Evolutionary conservation across 305 asterid species (phyloP), one percentile per base, ranked within the genome.

Genomic region (Fraxinus baroniana): DNA sequence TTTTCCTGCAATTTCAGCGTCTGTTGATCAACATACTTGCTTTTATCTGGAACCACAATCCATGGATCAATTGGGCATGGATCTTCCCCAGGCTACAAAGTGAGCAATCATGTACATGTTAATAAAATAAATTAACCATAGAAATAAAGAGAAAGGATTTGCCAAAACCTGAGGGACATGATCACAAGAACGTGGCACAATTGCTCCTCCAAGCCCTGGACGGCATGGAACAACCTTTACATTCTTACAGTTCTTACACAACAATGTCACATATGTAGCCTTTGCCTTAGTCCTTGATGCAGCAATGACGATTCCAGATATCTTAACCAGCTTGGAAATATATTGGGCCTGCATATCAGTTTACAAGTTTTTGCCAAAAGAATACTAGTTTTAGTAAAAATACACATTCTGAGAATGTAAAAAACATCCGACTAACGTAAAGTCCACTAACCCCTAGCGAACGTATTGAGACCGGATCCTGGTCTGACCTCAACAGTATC

Each of bases 121-220:
- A 57, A 20, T 17, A 81, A 80, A 49, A 55, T 41, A 4, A 52
- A 18, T 9, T 55, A 60, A 55, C 28, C 26, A 60, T 36, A 39
- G 62, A 80, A 55, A 39, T 26, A 57, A 71, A 77, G 15, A 37
- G 18, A 76, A 70, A 57, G 80, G 28, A 26, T 55, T 24, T 39
- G 44, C 46, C 18, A 62, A 73, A 78, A 94, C 98, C 97, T 94
- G 98, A 84, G 98, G 88, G 36, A 86, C 81, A 72, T 93, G 97
- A 86, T 94, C 98, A 86, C 98, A 94, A 79, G 97, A 94, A 55
- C 99, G 95, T 3, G 99, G 98, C 79, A 96, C 93, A 76, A 96
- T 88, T 66, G 99, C 99, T 80, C 99, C 98, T 84, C 99, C 99
- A 81, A 94, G 98, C 83, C 99, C 99, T 0, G 99, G 99, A 66